A percentile compares a stretch with the other conserved stretches of the same genome.
Conservation (phyloP, 2,329 filamentous ascomycete genomes). For the Colletotrichum nymphaeae region DNA sequence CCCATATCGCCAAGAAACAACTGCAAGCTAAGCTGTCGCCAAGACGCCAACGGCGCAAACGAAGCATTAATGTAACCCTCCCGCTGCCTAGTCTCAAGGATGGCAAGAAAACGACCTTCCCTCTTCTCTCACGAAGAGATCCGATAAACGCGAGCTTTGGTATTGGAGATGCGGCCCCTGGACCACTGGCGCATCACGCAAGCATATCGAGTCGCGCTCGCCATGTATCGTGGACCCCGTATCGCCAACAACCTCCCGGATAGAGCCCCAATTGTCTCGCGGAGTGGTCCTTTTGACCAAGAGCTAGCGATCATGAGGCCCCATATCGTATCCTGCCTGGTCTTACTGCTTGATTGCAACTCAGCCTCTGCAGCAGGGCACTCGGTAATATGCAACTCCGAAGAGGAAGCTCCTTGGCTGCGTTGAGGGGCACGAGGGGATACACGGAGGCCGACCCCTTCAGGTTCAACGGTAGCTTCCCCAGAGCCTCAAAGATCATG, state of each 20-base stretch:
- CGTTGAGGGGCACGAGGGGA: not conserved
- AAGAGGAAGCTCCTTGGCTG: conserved; percentile 23
- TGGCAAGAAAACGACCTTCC: conserved; percentile 27
- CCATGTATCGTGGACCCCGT: conserved; percentile 10
- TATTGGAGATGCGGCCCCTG: not conserved
- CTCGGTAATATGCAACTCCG: not conserved
- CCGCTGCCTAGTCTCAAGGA: not conserved
- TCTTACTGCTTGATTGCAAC: not conserved
- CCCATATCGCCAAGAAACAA: conserved; percentile 2
- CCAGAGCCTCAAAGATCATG: not conserved
- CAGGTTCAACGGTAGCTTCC: not conserved
- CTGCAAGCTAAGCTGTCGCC: conserved; percentile 10
- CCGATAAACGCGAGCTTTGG: conserved; percentile 2
- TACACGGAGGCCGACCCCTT: not conserved
- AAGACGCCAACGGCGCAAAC: conserved; percentile 25
- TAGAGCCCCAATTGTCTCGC: not conserved
- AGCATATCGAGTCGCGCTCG: not conserved
- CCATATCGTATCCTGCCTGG: not conserved
- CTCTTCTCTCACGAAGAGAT: conserved; percentile 13
- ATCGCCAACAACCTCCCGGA: conserved; percentile 13
- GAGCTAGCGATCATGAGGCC: not conserved
- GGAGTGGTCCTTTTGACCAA: not conserved
- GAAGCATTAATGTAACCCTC: conserved; percentile 20
- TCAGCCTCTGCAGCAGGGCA: not conserved
- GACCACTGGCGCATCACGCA: conserved; percentile 13